Evolutionary conservation across 768 basidiomycete genomes (phyloP).

Genomic region (Pilatotrama ljubarskyi): DNA sequence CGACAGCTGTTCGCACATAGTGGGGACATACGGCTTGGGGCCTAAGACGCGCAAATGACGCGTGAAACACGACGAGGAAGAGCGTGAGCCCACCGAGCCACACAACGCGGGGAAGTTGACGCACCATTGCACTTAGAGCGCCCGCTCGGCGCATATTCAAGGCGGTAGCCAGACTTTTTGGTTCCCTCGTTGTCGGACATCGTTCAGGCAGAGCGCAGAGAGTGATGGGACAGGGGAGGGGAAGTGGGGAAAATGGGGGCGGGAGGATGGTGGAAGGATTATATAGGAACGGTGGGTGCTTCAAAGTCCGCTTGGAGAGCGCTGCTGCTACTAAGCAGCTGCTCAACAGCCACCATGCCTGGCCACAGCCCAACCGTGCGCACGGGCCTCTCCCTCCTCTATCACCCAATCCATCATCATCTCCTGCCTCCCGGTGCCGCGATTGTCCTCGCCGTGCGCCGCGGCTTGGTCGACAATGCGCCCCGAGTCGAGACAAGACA

Average conservation of each 20-base stretch:
- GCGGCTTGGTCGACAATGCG: not conserved
- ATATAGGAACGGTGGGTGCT: slow-evolving; percentile 30
- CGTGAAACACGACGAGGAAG: slow-evolving; percentile 31
- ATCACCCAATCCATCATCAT: not conserved
- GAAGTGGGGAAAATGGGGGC: slow-evolving; percentile 25
- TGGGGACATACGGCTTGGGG: slow-evolving; percentile 59
- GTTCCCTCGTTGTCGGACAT: slow-evolving; percentile 41
- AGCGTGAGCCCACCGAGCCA: slow-evolving; percentile 22
- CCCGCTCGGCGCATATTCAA: slow-evolving; percentile 70
- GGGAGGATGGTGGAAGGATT: slow-evolving; percentile 23
- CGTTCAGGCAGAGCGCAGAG: not conserved
- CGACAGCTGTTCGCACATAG: not conserved
- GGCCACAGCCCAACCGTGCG: slow-evolving; percentile 19
- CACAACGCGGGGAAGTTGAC: slow-evolving; percentile 28
- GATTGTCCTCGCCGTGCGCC: not conserved
- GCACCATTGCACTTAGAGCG: slow-evolving; percentile 81
- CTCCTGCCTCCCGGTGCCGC: not conserved
- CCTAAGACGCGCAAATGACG: slow-evolving; percentile 45
- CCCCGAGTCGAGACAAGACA: no score
- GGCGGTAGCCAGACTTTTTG: slow-evolving; percentile 67
- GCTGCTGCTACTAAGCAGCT: slow-evolving; percentile 21
- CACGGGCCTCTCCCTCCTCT: slow-evolving; percentile 19
- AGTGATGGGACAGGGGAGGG: slow-evolving; percentile 16
- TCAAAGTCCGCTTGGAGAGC: slow-evolving; percentile 38
- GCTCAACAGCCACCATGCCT: slow-evolving; percentile 16